Conservation (phyloP, 495 filamentous ascomycete genomes). For the Penicillium angulare region DNA sequence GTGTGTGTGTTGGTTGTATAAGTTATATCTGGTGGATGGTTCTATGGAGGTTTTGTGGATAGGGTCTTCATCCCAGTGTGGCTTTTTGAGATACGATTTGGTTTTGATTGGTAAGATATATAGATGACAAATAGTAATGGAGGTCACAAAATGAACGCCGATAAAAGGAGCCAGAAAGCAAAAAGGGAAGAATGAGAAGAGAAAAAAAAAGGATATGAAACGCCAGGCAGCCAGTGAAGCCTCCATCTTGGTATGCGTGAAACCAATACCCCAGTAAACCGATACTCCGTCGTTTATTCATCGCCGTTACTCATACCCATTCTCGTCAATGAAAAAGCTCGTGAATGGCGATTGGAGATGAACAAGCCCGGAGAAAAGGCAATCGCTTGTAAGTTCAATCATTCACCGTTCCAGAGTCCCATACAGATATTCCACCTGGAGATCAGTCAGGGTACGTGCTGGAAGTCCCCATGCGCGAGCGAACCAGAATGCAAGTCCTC, state of each 20-base stretch:
- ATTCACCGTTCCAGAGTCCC: constrained; percentile 17
- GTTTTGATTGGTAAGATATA: too few relatives aligned
- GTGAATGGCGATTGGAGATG: too few relatives aligned
- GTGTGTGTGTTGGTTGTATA: too few relatives aligned
- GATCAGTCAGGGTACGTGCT: constrained; percentile 35
- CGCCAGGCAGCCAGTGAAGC: constrained; percentile 1
- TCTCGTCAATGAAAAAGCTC: background rate
- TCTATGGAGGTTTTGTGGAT: too few relatives aligned
- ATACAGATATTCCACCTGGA: constrained; percentile 32
- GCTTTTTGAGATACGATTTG: too few relatives aligned
- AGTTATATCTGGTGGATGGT: too few relatives aligned
- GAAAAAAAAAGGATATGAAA: background rate
- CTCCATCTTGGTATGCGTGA: background rate
- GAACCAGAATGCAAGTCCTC: constrained; percentile 69
- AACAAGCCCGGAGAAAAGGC: too few relatives aligned
- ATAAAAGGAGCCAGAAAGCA: background rate
- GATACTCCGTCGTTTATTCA: constrained; percentile 2
- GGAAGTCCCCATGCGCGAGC: constrained; percentile 46
- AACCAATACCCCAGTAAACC: background rate
- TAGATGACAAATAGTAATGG: too few relatives aligned
- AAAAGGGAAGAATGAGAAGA: background rate
- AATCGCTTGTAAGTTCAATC: background rate
- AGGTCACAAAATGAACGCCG: background rate
- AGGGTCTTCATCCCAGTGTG: too few relatives aligned
- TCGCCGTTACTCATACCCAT: background rate